Evolutionary conservation across 768 basidiomycete species (phyloP), one percentile per base, ranked within the genome.

Genomic region (Austroboletus eburneus): DNA sequence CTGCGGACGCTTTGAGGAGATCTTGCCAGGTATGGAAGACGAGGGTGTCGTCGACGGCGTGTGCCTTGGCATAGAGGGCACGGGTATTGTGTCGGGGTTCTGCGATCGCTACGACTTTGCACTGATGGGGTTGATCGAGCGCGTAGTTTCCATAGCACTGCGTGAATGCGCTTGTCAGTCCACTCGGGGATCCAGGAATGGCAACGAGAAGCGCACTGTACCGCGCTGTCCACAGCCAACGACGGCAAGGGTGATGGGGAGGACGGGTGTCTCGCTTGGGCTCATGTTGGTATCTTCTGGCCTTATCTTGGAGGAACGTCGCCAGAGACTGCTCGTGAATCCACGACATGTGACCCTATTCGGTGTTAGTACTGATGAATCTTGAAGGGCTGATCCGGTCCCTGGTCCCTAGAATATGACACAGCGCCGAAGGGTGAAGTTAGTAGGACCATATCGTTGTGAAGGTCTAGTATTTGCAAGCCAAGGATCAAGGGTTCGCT

Each of bases 221-320:
- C 91, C 91, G 45, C 91, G 80, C 61, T 87, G 82, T 6, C 91
- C 91, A 56, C 88, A 90, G 17, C 91, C 91, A 25, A 94, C 65
- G 49, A 93, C 69, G 13, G 81, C 89, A 29, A 93, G 55, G 0
- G 87, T 91, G 37, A 91, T 69, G 10, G 81, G 78, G 17, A 65
- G 44, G 12, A 21, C 49, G 14, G 47, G 22, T 17, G 36, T 34
- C 7, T 9, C 38, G 29, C 22, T 42, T 10, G 58, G 37, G 47
- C 27, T 45, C 56, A 57, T 67, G n/a, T 3, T 25, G 39, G 39
- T 39, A 20, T 46, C 50, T 20, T 49, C 42, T 18, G 37, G 56
- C 52, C 59, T 67, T 33, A 53, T 45, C 50, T 46, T 65, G 27
- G 54, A 43, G 40, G 52, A 39, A 40, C n/a, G n/a, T n/a, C n/a